These are phyloP conservation scores for Bipolaris oryzae DNA, from an alignment of 2,329 filamentous ascomycete species.

Conservation along the genomic window DNA sequence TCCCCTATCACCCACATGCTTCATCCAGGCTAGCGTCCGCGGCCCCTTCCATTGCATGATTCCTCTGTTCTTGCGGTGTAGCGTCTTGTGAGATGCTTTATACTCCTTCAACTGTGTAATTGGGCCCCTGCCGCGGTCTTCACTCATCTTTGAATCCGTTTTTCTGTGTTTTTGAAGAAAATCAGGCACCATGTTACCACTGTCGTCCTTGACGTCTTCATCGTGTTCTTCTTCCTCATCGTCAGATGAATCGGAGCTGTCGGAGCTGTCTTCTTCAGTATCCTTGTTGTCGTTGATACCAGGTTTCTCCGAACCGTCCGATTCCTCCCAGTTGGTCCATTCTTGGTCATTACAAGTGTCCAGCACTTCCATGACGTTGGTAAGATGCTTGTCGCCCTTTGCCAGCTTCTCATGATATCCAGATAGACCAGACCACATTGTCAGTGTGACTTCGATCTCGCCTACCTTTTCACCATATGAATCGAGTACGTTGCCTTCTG, in stretches of 20 bases:
- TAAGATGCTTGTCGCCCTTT: constrained; percentile 60
- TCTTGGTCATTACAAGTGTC: constrained; percentile 66
- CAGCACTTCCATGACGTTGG: constrained; percentile 68
- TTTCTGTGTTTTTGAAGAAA: constrained; percentile 35
- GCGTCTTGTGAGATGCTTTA: constrained; percentile 35
- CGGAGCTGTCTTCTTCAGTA: constrained; percentile 45
- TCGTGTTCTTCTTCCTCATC: constrained; percentile 25
- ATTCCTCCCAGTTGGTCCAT: constrained; percentile 45
- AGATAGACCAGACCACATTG: constrained; percentile 67
- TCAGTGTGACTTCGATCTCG: constrained; percentile 62
- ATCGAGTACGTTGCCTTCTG: constrained; percentile 55
- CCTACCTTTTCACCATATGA: constrained; percentile 64
- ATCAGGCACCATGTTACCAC: constrained; percentile 27
- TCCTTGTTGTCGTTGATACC: constrained; percentile 16
- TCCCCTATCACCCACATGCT: constrained; percentile 62
- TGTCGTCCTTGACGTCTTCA: constrained; percentile 16
- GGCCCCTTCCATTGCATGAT: constrained; percentile 75
- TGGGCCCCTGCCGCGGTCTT: constrained; percentile 53
- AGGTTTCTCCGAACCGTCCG: constrained; percentile 29
- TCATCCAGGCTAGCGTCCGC: constrained; percentile 62
- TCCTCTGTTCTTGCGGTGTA: constrained; percentile 64
- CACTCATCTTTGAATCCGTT: constrained; percentile 30
- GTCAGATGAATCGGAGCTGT: constrained; percentile 26
- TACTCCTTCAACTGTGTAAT: constrained; percentile 63
- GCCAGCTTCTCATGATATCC: constrained; percentile 64